Evolutionary conservation across 768 basidiomycete species (phyloP).

Genomic region (Suillus paluster): DNA sequence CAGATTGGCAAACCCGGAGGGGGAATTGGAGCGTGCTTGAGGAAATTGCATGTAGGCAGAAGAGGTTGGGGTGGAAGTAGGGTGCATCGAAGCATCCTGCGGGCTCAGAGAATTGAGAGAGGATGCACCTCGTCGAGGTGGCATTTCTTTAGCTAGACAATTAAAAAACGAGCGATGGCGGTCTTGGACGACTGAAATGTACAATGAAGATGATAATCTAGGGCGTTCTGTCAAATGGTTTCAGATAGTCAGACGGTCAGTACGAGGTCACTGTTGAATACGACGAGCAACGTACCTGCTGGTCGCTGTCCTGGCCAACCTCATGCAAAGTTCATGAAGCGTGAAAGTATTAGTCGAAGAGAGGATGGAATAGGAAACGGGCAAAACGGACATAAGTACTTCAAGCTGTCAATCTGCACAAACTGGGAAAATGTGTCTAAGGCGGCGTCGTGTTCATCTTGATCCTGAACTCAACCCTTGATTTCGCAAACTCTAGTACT

Average conservation of each 20-base stretch:
- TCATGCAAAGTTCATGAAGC: conserved; percentile 4
- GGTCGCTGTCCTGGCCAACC: not conserved
- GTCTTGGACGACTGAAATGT: conserved; percentile 10
- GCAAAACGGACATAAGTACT: conserved; percentile 6
- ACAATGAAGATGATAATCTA: conserved; percentile 2
- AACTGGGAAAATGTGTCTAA: conserved; percentile 2
- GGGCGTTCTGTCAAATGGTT: not conserved
- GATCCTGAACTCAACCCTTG: not conserved
- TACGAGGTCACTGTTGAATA: not conserved
- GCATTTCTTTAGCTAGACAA: conserved; percentile 38
- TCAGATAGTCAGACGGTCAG: not conserved
- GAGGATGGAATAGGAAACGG: conserved; percentile 5
- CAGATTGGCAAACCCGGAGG: conserved; percentile 65
- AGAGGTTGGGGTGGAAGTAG: conserved; percentile 32
- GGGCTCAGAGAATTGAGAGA: conserved; percentile 46
- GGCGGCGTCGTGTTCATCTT: not conserved
- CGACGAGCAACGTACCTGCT: not conserved
- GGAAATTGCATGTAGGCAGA: conserved; percentile 44
- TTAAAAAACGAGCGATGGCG: conserved; percentile 17
- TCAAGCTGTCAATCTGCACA: conserved; percentile 1
- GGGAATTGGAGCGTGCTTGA: conserved; percentile 61
- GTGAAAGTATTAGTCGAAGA: not conserved
- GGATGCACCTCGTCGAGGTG: conserved; percentile 51
- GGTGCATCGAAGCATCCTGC: conserved; percentile 29
- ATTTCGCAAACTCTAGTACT: not conserved